phyloP scores from a whole-genome alignment of 2,329 filamentous ascomycete genomes.

The Akanthomyces lecanii region DNA sequence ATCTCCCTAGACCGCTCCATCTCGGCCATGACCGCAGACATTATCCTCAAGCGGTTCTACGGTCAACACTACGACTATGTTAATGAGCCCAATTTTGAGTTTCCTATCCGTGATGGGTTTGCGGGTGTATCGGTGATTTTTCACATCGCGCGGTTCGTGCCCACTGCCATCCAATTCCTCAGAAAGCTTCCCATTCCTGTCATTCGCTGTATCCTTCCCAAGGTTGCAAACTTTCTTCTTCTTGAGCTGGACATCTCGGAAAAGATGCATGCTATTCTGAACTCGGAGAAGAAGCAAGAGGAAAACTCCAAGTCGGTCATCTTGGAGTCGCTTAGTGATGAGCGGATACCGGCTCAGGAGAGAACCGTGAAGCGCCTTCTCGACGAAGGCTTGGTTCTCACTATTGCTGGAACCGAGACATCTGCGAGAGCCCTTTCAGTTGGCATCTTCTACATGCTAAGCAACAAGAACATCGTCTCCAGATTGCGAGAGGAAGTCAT shows the following conservation, averaged over 20 bases:
- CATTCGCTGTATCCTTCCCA: not conserved
- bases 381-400: too few relatives aligned
- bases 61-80: constrained; percentile 19
- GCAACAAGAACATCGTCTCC: too few relatives aligned
- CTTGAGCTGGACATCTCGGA: not conserved
- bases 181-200: not conserved
- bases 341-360: too few relatives aligned
- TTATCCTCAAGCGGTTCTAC: constrained; percentile 20
- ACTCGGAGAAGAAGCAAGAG: not conserved
- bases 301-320: too few relatives aligned
- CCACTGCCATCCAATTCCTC: not conserved
- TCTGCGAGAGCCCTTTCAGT: too few relatives aligned
- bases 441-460: too few relatives aligned
- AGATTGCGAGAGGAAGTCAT: too few relatives aligned
- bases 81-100: not conserved
- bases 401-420: too few relatives aligned
- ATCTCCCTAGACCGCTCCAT: constrained; percentile 19
- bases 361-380: too few relatives aligned
- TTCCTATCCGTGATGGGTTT: not conserved
- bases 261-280: not conserved
- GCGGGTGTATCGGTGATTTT: not conserved
- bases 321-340: too few relatives aligned
- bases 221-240: not conserved
- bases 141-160: not conserved
- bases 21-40: constrained; percentile 22